phyloP scores from a whole-genome alignment of 1,284 basidiomycete species.

The Xerocomus subilludens region DNA sequence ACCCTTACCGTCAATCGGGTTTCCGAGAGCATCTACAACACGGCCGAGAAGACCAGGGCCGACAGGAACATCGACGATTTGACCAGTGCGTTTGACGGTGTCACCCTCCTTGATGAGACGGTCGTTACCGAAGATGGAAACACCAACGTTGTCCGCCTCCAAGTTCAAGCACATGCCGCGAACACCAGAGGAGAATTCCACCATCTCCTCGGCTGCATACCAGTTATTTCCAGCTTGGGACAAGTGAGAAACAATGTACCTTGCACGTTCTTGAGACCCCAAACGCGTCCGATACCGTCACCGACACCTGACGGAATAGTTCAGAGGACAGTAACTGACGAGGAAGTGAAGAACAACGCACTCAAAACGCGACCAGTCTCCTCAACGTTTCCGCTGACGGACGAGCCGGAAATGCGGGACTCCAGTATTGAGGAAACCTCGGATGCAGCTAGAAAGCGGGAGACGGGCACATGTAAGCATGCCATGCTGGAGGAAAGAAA shows the following conservation, averaged over 20 bases:
- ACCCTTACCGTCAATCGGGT: constrained; percentile 99
- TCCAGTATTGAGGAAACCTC: constrained; percentile 99
- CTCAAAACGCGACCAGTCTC: constrained; percentile 99
- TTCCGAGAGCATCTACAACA: constrained; percentile 99
- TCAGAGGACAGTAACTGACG: constrained; percentile 26
- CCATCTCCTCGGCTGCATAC: constrained; percentile 95
- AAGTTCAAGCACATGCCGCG: constrained; percentile 99
- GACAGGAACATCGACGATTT: constrained; percentile 99
- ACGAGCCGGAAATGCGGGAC: constrained; percentile 94
- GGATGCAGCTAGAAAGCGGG: constrained; percentile 80
- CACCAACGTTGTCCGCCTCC: constrained; percentile 99
- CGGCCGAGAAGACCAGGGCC: constrained; percentile 96
- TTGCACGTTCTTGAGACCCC: constrained; percentile 93
- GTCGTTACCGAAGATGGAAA: constrained; percentile 99
- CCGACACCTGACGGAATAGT: constrained; percentile 79
- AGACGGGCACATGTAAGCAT: constrained; percentile 53
- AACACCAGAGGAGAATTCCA: constrained; percentile 99
- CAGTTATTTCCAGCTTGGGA: constrained; percentile 26
- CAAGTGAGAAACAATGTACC: constrained; percentile 61
- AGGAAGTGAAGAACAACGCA: constrained; percentile 59
- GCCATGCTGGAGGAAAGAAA: background rate
- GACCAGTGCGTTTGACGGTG: constrained; percentile 99
- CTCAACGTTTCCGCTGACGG: constrained; percentile 93
- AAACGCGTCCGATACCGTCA: constrained; percentile 99
- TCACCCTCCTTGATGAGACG: constrained; percentile 99